phyloP scores from a whole-genome alignment of 495 filamentous ascomycete genomes.

The Podospora bellae-mahoneyi region DNA sequence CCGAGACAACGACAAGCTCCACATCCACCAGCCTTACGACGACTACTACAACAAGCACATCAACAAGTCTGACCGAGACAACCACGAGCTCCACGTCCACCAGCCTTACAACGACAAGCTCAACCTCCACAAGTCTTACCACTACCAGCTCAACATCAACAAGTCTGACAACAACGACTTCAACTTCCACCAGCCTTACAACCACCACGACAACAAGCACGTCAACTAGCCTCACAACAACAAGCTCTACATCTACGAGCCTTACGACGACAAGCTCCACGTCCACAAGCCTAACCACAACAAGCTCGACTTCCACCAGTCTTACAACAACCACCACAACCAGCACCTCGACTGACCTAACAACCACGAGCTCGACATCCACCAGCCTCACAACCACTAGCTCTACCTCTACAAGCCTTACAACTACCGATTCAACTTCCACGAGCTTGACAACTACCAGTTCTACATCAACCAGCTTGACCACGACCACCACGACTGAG shows the following conservation, averaged over 20 bases:
- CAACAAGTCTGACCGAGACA: not conserved
- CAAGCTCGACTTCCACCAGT: too few species aligned
- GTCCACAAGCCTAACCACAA: not conserved
- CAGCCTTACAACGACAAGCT: too few species aligned
- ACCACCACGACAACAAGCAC: not conserved
- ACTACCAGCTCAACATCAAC: too few species aligned
- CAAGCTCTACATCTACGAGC: not conserved
- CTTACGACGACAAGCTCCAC: not conserved
- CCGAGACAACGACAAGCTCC: not conserved
- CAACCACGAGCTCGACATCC: not conserved
- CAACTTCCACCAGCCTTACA: not conserved
- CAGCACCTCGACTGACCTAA: not conserved
- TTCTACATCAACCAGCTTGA: too few species aligned
- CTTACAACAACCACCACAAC: too few species aligned
- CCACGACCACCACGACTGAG: not conserved
- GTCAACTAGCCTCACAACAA: not conserved
- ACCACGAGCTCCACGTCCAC: not conserved
- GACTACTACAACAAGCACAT: conserved; percentile 3
- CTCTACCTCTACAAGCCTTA: not conserved
- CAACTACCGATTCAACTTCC: not conserved
- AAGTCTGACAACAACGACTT: too few species aligned
- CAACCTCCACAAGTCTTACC: too few species aligned
- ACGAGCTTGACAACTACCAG: not conserved
- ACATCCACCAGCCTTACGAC: not conserved
- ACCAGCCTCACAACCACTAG: not conserved